Percentiles rank a stretch among this genome's conserved stretches.
Conservation (phyloP, 2,329 filamentous ascomycete genomes). For the Xylaria sp. region DNA sequence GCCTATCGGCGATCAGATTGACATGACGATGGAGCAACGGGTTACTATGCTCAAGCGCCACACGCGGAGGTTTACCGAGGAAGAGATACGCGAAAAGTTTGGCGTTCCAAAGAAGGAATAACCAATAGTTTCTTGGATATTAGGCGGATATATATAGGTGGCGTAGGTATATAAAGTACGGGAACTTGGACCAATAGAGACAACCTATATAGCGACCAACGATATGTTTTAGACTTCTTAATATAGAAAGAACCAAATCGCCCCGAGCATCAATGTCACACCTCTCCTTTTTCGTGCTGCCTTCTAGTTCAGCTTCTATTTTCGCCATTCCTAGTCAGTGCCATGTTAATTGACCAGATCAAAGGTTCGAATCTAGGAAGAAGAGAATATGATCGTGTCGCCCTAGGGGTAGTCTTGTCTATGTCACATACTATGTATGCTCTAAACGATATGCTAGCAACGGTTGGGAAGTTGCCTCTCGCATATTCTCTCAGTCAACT, state of each 20-base stretch:
- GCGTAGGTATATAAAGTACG: not conserved
- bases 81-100: conserved; percentile 71
- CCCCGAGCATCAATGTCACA: too few relatives aligned
- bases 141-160: not conserved
- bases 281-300: too few relatives aligned
- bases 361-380: not conserved
- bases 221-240: not conserved
- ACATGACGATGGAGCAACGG: conserved; percentile 71
- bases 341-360: too few relatives aligned
- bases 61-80: conserved; percentile 72
- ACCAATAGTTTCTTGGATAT: not conserved
- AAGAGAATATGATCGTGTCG: not conserved
- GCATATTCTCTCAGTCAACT: too few relatives aligned
- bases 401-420: too few relatives aligned
- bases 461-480: too few relatives aligned
- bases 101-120: conserved; percentile 29
- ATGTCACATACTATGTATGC: too few relatives aligned
- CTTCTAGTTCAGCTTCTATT: too few relatives aligned
- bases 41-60: conserved; percentile 70
- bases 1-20: conserved; percentile 76
- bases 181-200: not conserved
- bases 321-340: too few relatives aligned
- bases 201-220: not conserved
- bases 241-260: too few relatives aligned
- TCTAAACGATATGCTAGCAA: too few relatives aligned